Percentiles rank a stretch among this genome's conserved stretches.
phyloP scores from a whole-genome alignment of 2,329 filamentous ascomycete species.

The Hymenoscyphus fraxineus region DNA sequence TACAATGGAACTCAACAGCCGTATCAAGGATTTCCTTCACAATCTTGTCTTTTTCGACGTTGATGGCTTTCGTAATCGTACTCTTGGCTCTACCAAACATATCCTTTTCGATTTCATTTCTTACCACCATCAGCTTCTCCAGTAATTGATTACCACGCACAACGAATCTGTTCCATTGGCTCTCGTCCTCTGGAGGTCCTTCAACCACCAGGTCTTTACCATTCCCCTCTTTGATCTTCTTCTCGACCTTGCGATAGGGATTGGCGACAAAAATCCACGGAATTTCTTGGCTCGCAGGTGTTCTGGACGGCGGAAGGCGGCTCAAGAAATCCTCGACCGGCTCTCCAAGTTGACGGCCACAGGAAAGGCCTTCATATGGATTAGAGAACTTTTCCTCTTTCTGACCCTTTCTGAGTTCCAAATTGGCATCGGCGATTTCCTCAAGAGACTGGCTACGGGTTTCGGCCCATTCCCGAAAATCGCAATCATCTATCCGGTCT shows the following conservation, averaged over 20 bases:
- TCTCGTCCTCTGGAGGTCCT: constrained; percentile 26
- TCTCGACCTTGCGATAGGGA: constrained; percentile 42
- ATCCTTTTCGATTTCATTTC: constrained; percentile 47
- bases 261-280: constrained; percentile 75
- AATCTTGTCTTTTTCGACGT: constrained; percentile 40
- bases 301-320: constrained; percentile 59
- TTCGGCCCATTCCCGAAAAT: constrained; percentile 49
- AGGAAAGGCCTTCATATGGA: constrained; percentile 49
- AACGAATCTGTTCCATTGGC: constrained; percentile 23
- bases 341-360: constrained; percentile 62
- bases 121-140: constrained; percentile 37
- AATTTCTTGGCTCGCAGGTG: constrained; percentile 35
- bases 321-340: constrained; percentile 60
- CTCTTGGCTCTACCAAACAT: constrained; percentile 19
- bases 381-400: constrained; percentile 46
- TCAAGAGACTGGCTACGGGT: constrained; percentile 34
- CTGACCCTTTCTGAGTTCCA: constrained; percentile 11
- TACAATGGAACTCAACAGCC: constrained; percentile 55
- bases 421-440: constrained; percentile 33
- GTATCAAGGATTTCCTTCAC: constrained; percentile 55
- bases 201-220: constrained; percentile 32
- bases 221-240: constrained; percentile 5
- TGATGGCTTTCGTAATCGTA: constrained; percentile 24
- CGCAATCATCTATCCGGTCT: constrained; percentile 47
- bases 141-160: constrained; percentile 28